Evolutionary conservation across 2,329 filamentous ascomycete genomes (phyloP), one percentile per base, ranked within the genome.

Genomic region (Geosmithia morbida): DNA sequence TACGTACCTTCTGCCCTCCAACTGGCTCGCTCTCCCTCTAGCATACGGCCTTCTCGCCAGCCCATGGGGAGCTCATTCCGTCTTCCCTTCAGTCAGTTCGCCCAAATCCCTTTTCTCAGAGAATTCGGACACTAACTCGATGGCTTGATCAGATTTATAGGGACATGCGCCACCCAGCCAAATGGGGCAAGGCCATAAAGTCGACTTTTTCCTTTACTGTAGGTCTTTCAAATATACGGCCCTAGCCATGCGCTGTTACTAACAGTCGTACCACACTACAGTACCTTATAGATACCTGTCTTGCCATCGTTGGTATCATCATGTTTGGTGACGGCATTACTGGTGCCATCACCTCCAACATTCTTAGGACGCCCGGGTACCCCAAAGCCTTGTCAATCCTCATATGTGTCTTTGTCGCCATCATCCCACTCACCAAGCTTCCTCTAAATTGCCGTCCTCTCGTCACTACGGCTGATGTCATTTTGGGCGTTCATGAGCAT

Each of bases 341-440:
- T 48, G 89, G 95, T 52, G 87, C 94, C 62, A 82, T 97, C 60
- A 96, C 92, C 0, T 83, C 84, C 57, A 97, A 95, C 65, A 83
- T 98, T 50, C 77, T 97, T 53, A 70, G 75, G 46, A 83, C 79
- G 1, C 64, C 73, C 6, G 83, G 82, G 47, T 96, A 94, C 59
- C 87, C 90, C 1, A 67, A 75, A 13, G 72, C 69, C 1, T 64
- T 94, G 41, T 87, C 81, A n/a, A 66, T 90, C 44, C 70, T 90
- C 54, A 84, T 96, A 62, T 87, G 87, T 53, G 70, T 86, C 51
- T 90, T 89, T 62, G 85, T 97, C 55, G 84, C 84, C 58, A 88
- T 96, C 59, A 95, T 97, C 52, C 92, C 90, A 1, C 69, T 98
- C 46, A 96, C 90, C 37, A 98, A 98, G 65, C 81, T 96, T n/a